phyloP scores from a whole-genome alignment of 1,284 basidiomycete genomes.

The Apiotrichum brassicae region DNA sequence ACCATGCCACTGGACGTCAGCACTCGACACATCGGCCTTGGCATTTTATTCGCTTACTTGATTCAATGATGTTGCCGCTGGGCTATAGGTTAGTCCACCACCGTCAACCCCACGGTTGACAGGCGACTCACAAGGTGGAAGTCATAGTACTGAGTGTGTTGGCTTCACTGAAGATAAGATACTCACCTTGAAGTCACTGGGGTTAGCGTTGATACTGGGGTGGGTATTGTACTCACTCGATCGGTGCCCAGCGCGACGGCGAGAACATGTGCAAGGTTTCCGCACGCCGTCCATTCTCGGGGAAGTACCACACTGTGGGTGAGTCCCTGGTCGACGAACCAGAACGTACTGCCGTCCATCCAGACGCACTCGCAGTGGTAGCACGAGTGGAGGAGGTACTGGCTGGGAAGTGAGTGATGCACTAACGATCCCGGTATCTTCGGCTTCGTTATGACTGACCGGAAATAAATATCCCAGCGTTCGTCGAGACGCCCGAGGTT shows the following conservation, averaged over 20 bases:
- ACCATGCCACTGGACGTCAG: constrained; percentile 24
- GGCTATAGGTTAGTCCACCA: constrained; percentile 5
- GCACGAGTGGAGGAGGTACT: constrained; percentile 25
- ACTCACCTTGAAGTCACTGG: constrained; percentile 15
- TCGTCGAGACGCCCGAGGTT: constrained; percentile 10
- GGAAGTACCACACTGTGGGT: constrained; percentile 32
- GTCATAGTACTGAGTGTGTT: constrained; percentile 24
- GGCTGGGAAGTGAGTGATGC: constrained; percentile 2
- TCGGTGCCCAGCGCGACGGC: constrained; percentile 17
- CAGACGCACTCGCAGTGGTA: constrained; percentile 25
- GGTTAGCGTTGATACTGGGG: too few species aligned
- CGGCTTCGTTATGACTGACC: constrained; percentile 5
- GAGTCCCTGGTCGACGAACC: neutral
- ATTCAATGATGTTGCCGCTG: constrained; percentile 11
- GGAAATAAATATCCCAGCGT: constrained; percentile 19
- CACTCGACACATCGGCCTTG: constrained; percentile 3
- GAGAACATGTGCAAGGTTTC: constrained; percentile 27
- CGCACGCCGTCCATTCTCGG: constrained; percentile 23
- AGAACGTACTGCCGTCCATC: constrained; percentile 20
- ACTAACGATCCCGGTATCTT: neutral
- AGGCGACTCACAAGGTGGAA: constrained; percentile 22
- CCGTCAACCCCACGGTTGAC: too few species aligned
- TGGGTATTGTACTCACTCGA: constrained; percentile 26
- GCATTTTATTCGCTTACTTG: neutral
- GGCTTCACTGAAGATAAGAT: too few species aligned